Base-by-base conservation (phyloP, 306 rosid genomes). In the Spatholobus suberectus region DNA sequence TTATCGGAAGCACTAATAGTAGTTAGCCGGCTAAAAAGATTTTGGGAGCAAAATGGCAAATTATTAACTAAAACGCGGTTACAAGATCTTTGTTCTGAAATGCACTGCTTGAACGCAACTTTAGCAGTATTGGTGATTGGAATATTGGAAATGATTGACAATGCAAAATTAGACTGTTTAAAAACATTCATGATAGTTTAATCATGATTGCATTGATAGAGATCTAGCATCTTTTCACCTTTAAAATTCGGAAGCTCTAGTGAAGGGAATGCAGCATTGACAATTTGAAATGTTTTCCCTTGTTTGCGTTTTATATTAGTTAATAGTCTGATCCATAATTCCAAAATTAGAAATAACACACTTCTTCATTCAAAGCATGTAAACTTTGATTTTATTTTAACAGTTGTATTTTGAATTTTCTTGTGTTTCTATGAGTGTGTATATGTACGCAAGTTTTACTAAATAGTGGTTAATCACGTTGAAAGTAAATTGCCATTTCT, bases 1-100 rank as follows among this genome's bases (percentile, higher is more conserved):
- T 84, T 79, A 83, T 71, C 77, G 62, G 46, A 52, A 38, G 79
- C 86, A 79, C 55, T 29, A n/a, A 47, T 44, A 32, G 51, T 46
- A 52, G 73, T 81, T 80, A 81, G 44, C 49, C 14, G 47, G 44
- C 40, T 12, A 17, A 47, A 35, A 65, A 52, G 8, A 27, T 15
- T 67, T 34, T 61, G 32, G n/a, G 52, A 66, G 54, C 74, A 69
- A 41, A 69, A 67, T 65, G 24, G 5, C 58, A 51, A 49, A 61
- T 74, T 37, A 9, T 75, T 24, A 26, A 38, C 43, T 41, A 49
- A 66, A 57, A 59, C 26, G 11, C 40, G 49, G 37, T 70, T 12
- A 10, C 29, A 26, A 32, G 23, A 32, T 67, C 49, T 41, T 44
- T 72, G 20, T 57, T 44, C 37, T 43, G 55, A 67, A 68, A 49